A percentile compares a stretch with the other conserved stretches of the same genome.
Evolutionary conservation across 768 basidiomycete species (phyloP).

Genomic region (Lactarius hengduanensis): DNA sequence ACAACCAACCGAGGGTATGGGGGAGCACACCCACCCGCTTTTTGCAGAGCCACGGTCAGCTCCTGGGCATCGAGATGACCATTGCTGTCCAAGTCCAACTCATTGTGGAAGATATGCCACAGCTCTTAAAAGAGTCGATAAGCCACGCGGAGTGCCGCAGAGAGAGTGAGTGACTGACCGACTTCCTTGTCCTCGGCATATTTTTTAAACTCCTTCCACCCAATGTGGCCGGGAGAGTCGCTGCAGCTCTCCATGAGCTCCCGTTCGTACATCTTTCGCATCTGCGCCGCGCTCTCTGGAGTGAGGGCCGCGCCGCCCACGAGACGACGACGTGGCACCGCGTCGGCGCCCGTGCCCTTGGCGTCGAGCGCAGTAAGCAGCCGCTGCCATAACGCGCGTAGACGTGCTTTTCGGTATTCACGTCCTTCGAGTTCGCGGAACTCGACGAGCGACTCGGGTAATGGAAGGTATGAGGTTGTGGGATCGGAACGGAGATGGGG

Average conservation of each 20-base stretch:
- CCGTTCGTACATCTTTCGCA: constrained; percentile 29
- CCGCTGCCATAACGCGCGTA: constrained; percentile 63
- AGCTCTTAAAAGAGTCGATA: constrained; percentile 53
- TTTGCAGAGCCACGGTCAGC: constrained; percentile 57
- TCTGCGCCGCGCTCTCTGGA: constrained; percentile 23
- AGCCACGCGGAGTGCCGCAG: constrained; percentile 18
- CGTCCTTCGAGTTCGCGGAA: constrained; percentile 65
- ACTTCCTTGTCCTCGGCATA: constrained; percentile 82
- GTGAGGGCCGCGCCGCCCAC: constrained; percentile 24
- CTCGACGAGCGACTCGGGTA: constrained; percentile 55
- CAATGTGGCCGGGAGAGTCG: constrained; percentile 47
- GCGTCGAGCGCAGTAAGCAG: constrained; percentile 41
- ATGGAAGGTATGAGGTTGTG: constrained; percentile 36
- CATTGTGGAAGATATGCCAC: constrained; percentile 89
- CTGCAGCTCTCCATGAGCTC: constrained; percentile 39
- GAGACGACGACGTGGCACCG: constrained; percentile 27
- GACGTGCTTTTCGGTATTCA: constrained; percentile 56
- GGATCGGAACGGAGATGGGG: constrained; percentile 60
- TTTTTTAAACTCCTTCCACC: constrained; percentile 69
- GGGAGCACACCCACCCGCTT: constrained; percentile 55
- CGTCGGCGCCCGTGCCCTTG: constrained; percentile 31
- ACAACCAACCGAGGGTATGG: background rate
- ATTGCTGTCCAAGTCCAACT: constrained; percentile 87
- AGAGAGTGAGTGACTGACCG: constrained; percentile 43
- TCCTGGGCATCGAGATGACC: constrained; percentile 73